phyloP scores from a whole-genome alignment of 139 green algal genomes.

The Asterochloris sp. region DNA sequence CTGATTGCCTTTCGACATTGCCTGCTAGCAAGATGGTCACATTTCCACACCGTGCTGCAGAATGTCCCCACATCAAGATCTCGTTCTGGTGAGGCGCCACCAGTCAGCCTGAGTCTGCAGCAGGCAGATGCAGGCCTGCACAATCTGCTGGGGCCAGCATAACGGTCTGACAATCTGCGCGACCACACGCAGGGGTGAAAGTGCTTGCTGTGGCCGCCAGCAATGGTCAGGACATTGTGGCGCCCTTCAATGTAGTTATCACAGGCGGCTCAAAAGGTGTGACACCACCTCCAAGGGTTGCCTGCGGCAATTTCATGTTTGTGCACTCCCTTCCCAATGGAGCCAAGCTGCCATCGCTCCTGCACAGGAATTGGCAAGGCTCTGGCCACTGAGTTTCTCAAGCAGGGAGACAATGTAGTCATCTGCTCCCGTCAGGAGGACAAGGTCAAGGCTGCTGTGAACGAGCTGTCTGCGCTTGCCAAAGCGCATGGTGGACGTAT shows the following conservation, averaged over 20 bases:
- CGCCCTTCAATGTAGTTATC: constrained; percentile 49
- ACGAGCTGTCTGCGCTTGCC: constrained; percentile 39
- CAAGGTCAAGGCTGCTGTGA: constrained; percentile 37
- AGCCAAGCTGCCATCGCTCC: too few relatives aligned
- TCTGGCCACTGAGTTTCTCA: constrained; percentile 77
- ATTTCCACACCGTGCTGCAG: too few relatives aligned
- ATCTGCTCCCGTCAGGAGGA: constrained; percentile 70
- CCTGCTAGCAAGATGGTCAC: too few relatives aligned
- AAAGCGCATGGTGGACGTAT: neutral
- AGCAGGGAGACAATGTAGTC: constrained; percentile 59
- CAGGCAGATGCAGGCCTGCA: too few relatives aligned
- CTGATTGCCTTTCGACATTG: too few relatives aligned
- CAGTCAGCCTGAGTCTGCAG: too few relatives aligned
- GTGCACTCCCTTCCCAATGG: too few relatives aligned
- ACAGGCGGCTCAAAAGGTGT: constrained; percentile 44
- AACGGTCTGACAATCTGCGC: too few relatives aligned
- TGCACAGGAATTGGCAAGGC: constrained; percentile 71
- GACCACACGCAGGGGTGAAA: too few relatives aligned
- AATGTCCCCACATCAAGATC: too few relatives aligned
- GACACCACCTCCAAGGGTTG: neutral
- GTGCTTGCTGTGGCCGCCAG: neutral
- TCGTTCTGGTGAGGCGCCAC: too few relatives aligned
- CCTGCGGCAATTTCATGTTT: neutral
- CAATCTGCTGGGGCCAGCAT: too few relatives aligned
- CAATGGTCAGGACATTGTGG: constrained; percentile 16